Evolutionary conservation across 1,284 basidiomycete genomes (phyloP), one percentile per base, ranked within the genome.

Genomic region (Ceratobasidium sp.): DNA sequence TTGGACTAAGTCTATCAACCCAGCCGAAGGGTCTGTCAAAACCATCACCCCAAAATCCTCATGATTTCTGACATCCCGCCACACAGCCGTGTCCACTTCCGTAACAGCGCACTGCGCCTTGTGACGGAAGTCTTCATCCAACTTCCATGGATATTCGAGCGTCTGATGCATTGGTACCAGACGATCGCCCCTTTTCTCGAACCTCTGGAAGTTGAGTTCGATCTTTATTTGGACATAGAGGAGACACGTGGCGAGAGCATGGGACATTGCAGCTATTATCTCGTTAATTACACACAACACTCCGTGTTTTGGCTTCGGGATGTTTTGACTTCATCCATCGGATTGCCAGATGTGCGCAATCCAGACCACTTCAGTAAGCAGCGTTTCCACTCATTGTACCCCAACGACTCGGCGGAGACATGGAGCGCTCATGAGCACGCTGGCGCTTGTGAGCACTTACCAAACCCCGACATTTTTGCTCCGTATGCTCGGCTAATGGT

Each of bases 221-320:
- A 74, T n/a, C n/a, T 74, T 2, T 61, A 54, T 43, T 52, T 74
- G 37, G 40, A 56, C 37, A 59, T 74, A 15, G 37, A 29, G 8
- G 71, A 56, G 2, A 61, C 70, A 19, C 40, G 22, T 11, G 71
- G 44, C 32, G 61, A 46, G 43, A 37, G 43, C 25, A 65, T 65
- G 34, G 71, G 61, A 7, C 17, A 25, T 5, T 74, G 71, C 49
- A 56, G 51, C 19, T 74, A 74, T 43, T 74, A 74, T 34, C 32
- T 74, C 15, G 61, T 74, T 32, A 49, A 74, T 25, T 74, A 74
- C 37, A 37, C 32, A 13, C 19, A 22, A 52, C 59, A 64, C 2
- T 34, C 46, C 8, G 52, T 74, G 9, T 65, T 65, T 56, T 74
- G 71, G 71, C 61, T 74, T n/a, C 59, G 71, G n/a, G 49, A 74